Evolutionary conservation across 1,139 yeast genomes (phyloP).

Genomic region (Scheffersomyces segobiensis): DNA sequence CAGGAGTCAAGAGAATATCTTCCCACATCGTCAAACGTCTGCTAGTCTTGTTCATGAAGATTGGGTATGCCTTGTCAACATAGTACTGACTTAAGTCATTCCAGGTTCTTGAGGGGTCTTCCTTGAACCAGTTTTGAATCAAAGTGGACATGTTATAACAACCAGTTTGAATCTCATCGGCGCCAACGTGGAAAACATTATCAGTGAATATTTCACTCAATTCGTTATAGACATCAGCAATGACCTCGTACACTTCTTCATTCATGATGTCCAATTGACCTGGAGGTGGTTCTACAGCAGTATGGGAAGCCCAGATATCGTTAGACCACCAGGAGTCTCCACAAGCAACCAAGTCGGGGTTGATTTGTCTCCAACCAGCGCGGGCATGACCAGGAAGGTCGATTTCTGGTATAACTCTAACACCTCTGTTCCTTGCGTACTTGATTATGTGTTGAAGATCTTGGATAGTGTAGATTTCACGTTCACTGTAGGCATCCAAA

Average conservation of each 20-base stretch:
- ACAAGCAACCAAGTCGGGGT: conserved; percentile 37
- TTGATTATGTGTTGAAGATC: conserved; percentile 33
- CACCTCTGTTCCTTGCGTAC: conserved; percentile 41
- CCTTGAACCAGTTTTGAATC: conserved; percentile 31
- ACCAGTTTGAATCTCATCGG: conserved; percentile 39
- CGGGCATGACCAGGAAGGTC: conserved; percentile 52
- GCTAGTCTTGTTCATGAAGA: conserved; percentile 24
- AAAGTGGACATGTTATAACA: conserved; percentile 38
- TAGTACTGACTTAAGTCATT: conserved; percentile 39
- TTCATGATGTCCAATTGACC: conserved; percentile 46
- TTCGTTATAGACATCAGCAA: conserved; percentile 39
- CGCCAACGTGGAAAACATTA: conserved; percentile 46
- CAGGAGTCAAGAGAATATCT: conserved; percentile 35
- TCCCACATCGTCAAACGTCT: conserved; percentile 49
- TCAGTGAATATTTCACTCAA: conserved; percentile 36
- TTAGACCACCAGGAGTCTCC: conserved; percentile 33
- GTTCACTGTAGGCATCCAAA: conserved; percentile 41
- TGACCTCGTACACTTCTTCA: conserved; percentile 35
- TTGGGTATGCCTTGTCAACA: conserved; percentile 39
- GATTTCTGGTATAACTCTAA: conserved; percentile 48
- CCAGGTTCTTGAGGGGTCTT: conserved; percentile 25
- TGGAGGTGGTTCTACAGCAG: conserved; percentile 48
- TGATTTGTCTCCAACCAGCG: conserved; percentile 44
- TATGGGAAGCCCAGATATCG: conserved; percentile 22
- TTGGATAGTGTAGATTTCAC: conserved; percentile 33